These are phyloP conservation scores for Ziziphus jujuba DNA, from an alignment of 306 rosid species.

Conservation along the genomic window DNA sequence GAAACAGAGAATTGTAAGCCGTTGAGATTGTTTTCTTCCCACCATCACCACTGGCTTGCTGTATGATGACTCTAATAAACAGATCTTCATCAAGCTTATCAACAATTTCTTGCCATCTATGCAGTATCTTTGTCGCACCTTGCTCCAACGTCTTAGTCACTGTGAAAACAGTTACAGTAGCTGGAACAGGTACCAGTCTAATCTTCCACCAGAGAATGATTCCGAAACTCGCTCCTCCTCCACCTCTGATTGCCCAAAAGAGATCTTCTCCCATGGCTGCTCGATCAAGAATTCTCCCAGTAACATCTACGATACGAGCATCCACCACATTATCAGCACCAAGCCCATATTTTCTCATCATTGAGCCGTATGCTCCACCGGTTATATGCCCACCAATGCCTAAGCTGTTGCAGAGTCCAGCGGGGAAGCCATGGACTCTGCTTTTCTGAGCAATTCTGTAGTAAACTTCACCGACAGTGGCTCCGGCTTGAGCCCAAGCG, in stretches of 20 bases:
- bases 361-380: conserved; percentile 79
- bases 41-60: conserved; percentile 35
- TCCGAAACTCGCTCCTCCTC: conserved; percentile 89
- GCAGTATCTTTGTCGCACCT: conserved; percentile 51
- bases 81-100: conserved; percentile 59
- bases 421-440: conserved; percentile 65
- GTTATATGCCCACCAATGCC: conserved; percentile 88
- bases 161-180: conserved; percentile 67
- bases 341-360: conserved; percentile 89
- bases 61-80: conserved; percentile 58
- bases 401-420: conserved; percentile 73
- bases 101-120: conserved; percentile 73
- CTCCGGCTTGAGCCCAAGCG: conserved; percentile 84
- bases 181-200: conserved; percentile 71
- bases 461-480: conserved; percentile 73
- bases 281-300: conserved; percentile 56
- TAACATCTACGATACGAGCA: conserved; percentile 59
- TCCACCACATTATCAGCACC: conserved; percentile 74
- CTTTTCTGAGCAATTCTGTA: conserved; percentile 70
- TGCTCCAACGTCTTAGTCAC: conserved; percentile 55
- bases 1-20: background rate
- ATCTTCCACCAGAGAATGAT: conserved; percentile 86
- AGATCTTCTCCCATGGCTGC: conserved; percentile 79
- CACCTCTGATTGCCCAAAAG: conserved; percentile 91
- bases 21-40: conserved; percentile 20